These are phyloP conservation scores for Rhodotorula diobovata DNA, from an alignment of 768 basidiomycete genomes.

Conservation along the genomic window DNA sequence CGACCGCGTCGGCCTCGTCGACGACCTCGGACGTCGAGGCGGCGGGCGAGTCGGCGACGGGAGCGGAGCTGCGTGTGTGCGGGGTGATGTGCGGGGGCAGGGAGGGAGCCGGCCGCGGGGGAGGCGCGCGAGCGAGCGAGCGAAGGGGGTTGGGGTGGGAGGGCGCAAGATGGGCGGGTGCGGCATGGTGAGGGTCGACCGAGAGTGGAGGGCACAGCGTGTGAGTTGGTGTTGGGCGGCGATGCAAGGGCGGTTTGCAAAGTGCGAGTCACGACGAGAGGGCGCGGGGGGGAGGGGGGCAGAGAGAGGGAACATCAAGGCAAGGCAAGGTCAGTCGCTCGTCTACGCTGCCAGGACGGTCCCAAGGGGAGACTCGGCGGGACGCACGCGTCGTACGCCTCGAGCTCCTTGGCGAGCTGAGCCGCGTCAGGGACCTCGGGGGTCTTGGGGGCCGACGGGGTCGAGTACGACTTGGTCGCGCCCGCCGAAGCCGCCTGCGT, in stretches of 20 bases:
- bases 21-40: constrained; percentile 45
- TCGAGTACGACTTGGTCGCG: constrained; percentile 69
- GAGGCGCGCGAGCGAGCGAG: no score
- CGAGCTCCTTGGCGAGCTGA: constrained; percentile 81
- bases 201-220: no score
- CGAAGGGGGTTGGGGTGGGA: no score
- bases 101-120: background rate
- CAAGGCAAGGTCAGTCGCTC: no score
- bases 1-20: constrained; percentile 52
- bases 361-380: constrained; percentile 41
- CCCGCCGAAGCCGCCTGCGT: constrained; percentile 79
- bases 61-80: constrained; percentile 34
- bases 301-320: no score
- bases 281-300: no score
- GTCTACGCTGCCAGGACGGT: no score
- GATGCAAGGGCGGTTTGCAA: no score
- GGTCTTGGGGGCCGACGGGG: constrained; percentile 67
- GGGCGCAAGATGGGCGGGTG: no score
- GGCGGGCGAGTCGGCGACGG: constrained; percentile 13
- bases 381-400: constrained; percentile 75
- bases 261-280: no score
- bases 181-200: no score
- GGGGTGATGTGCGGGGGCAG: background rate
- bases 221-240: no score
- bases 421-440: constrained; percentile 63